Percentiles rank a stretch among this genome's conserved stretches.
Conservation (phyloP, 139 green algal genomes). For the Micractinium sp. region DNA sequence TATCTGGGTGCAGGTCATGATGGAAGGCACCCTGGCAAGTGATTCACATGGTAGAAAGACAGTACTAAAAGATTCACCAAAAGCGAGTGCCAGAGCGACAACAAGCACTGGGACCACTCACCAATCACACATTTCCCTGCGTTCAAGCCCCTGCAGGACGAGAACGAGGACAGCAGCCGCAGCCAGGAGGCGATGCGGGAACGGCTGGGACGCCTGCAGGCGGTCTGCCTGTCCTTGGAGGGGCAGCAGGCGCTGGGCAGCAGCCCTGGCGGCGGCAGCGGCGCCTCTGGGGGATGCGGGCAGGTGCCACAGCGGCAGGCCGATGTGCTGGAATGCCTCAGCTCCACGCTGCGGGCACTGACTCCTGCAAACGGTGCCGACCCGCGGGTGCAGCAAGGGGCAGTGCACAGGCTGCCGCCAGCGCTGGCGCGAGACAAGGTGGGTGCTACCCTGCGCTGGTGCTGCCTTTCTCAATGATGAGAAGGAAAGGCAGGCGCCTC, state of each 20-base stretch:
- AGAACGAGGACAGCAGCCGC: slow-evolving; percentile 1
- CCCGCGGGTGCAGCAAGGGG: neutral
- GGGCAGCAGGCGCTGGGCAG: neutral
- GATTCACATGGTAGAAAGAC: no score
- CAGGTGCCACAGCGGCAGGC: neutral
- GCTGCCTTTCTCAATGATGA: no score
- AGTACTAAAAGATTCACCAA: no score
- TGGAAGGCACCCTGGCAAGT: no score
- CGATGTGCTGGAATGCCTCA: neutral
- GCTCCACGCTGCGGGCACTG: slow-evolving; percentile 2
- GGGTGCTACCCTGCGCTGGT: neutral
- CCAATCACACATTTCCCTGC: neutral
- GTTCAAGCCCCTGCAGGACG: neutral
- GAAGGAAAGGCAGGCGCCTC: no score
- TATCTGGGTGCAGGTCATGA: no score
- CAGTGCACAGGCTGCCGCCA: neutral
- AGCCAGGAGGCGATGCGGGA: neutral
- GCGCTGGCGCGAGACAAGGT: neutral
- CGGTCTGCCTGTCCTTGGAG: neutral
- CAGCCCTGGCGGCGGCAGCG: neutral
- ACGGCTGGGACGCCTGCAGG: neutral
- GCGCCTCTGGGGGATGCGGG: neutral
- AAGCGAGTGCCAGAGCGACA: no score
- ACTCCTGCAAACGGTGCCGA: neutral
- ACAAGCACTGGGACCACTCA: neutral